Base-by-base conservation (phyloP, 1,284 basidiomycete species). In the Cystobasidium slooffiae region DNA sequence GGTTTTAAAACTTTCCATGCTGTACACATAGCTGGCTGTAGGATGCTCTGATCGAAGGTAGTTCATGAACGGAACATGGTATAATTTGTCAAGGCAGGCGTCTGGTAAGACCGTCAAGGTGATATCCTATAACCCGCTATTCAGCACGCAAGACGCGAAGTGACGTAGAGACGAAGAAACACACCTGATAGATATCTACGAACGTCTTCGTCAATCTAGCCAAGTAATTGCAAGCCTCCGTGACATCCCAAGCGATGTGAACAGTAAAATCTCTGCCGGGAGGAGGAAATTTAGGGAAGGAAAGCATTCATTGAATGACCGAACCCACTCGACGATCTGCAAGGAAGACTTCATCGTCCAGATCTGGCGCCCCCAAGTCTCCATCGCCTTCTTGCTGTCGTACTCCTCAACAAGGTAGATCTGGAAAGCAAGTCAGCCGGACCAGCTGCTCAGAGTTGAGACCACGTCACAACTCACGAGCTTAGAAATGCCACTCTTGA, bases 381-480 rank as follows among this genome's bases (percentile, higher is more conserved):
- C 76, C 14, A 78, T 59, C n/a, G 44, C 44, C 9, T 68, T 51
- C 75, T 46, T 68, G 24, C 8, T 68, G 44, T 86, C 83, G 79
- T 83, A 85, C 69, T 86, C 84, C 78, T 88, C 87, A 62, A 88
- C 84, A 41, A 88, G 81, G 78, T 87, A 88, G 74, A 86, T 84
- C 53, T 87, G 82, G 81, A 20, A 14, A 5, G 31, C 31, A 52
- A 37, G 16, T 81, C 44, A 87, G 78, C 0, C 86, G 86, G 69
- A 84, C 84, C 44, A 47, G 7, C 20, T 5, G 86, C 86, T n/a
- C 77, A 68, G 9, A 6, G 1, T 44, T 22, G 8, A 49, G 44
- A 62, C 14, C 6, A 59, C 75, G 44, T 12, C 31, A 59, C 53
- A 20, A 4, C 39, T 74, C 31, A 61, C 55, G 16, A 63, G 18